These are phyloP conservation scores for Ceratocystis smalleyi DNA, from an alignment of 2,329 filamentous ascomycete species.

Conservation along the genomic window DNA sequence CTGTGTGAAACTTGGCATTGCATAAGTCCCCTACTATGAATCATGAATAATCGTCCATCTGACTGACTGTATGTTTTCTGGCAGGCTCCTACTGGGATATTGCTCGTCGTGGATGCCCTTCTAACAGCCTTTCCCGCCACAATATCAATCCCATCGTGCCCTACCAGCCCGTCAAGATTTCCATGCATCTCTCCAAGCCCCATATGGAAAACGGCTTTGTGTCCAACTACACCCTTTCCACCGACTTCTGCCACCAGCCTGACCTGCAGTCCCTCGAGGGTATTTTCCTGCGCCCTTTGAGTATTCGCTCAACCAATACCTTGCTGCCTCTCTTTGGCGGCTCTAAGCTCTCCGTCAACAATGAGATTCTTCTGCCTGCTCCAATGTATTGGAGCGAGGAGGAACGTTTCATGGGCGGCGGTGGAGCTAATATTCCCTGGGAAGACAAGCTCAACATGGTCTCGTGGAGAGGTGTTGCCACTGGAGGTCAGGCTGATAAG, in stretches of 20 bases:
- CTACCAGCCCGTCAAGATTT: conserved; percentile 30
- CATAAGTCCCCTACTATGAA: not conserved
- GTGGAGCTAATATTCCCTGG: conserved; percentile 41
- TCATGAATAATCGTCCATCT: not conserved
- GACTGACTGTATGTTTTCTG: not conserved
- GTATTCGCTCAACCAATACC: conserved; percentile 38
- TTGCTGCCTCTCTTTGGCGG: conserved; percentile 53
- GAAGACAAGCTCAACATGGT: conserved; percentile 36
- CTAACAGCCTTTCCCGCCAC: conserved; percentile 43
- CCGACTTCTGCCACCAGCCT: conserved; percentile 50
- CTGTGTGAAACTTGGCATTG: not conserved
- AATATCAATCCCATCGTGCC: conserved; percentile 31
- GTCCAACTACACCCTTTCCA: conserved; percentile 44
- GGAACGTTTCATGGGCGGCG: conserved; percentile 43
- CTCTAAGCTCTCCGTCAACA: conserved; percentile 53
- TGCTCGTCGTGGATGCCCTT: conserved; percentile 44
- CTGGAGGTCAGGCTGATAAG: conserved; percentile 43
- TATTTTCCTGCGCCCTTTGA: conserved; percentile 46
- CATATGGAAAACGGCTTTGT: conserved; percentile 44
- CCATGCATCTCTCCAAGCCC: conserved; percentile 30
- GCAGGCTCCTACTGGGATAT: conserved; percentile 41
- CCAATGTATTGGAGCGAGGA: conserved; percentile 54
- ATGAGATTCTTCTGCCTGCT: conserved; percentile 53
- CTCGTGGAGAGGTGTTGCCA: conserved; percentile 53
- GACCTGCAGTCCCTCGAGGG: conserved; percentile 48